Evolutionary conservation across 2,329 filamentous ascomycete species (phyloP).

Genomic region (Pseudocercospora vitis): DNA sequence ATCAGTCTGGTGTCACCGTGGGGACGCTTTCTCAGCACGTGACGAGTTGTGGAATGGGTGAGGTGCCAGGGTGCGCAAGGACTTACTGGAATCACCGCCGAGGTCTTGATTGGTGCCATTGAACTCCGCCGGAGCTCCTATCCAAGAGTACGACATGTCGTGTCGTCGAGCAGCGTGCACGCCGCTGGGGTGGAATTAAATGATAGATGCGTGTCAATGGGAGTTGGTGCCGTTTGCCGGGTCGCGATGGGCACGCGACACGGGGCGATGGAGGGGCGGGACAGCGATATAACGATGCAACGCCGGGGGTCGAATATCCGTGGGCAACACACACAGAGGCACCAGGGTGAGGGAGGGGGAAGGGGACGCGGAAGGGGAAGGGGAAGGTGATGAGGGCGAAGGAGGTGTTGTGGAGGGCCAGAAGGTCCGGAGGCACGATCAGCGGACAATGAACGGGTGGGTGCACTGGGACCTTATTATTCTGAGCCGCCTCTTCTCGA

Average conservation of each 20-base stretch:
- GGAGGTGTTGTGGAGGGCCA: constrained; percentile 3
- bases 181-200: background rate
- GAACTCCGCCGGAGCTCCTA: constrained; percentile 48
- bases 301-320: background rate
- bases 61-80: background rate
- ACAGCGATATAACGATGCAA: background rate
- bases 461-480: constrained; percentile 6
- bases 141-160: constrained; percentile 51
- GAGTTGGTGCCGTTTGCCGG: background rate
- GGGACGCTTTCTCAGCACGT: constrained; percentile 19
- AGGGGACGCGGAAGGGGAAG: background rate
- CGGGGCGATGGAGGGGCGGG: background rate
- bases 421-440: background rate
- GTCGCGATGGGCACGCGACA: background rate
- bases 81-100: constrained; percentile 78
- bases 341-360: background rate
- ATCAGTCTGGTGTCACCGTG: background rate
- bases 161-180: background rate
- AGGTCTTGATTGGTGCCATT: constrained; percentile 59
- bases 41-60: background rate
- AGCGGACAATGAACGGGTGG: constrained; percentile 7
- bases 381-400: background rate
- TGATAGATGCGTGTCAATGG: background rate
- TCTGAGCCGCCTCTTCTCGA: constrained; percentile 6
- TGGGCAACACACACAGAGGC: background rate